Evolutionary conservation across 345 rosid genomes (phyloP).

Genomic region (Nephelium lappaceum): DNA sequence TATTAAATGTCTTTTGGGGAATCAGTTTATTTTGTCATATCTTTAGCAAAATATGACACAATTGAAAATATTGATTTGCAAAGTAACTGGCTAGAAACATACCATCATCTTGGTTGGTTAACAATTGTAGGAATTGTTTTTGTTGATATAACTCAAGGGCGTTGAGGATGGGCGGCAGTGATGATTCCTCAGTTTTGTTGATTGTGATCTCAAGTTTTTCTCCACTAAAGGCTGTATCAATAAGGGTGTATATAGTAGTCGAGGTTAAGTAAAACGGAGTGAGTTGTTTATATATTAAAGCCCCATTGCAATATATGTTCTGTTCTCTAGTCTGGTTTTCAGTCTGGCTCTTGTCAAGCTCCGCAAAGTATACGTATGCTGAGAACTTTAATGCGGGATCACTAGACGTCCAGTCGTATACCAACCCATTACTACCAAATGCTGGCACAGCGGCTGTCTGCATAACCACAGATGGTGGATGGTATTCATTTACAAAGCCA

Average conservation of each 20-base stretch:
- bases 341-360: slow-evolving; percentile 17
- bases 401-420: background rate
- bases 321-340: background rate
- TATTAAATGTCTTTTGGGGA: too few species aligned
- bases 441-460: slow-evolving; percentile 19
- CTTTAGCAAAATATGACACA: too few species aligned
- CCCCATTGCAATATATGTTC: background rate
- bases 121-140: background rate
- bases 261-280: background rate
- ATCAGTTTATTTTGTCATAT: too few species aligned
- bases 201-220: background rate
- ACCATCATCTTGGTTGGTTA: slow-evolving; percentile 10
- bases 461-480: slow-evolving; percentile 28
- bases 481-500: background rate
- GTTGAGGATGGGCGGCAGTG: background rate
- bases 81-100: background rate
- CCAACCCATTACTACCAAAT: slow-evolving; percentile 13
- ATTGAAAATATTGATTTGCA: too few species aligned
- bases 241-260: background rate
- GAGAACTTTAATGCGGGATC: background rate
- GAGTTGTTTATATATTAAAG: too few species aligned
- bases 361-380: slow-evolving; percentile 28
- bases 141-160: background rate
- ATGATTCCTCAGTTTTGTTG: background rate
- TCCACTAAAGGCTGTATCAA: background rate